These are phyloP conservation scores for Athelia psychrophila DNA, from an alignment of 1,284 basidiomycete genomes.

Conservation along the genomic window DNA sequence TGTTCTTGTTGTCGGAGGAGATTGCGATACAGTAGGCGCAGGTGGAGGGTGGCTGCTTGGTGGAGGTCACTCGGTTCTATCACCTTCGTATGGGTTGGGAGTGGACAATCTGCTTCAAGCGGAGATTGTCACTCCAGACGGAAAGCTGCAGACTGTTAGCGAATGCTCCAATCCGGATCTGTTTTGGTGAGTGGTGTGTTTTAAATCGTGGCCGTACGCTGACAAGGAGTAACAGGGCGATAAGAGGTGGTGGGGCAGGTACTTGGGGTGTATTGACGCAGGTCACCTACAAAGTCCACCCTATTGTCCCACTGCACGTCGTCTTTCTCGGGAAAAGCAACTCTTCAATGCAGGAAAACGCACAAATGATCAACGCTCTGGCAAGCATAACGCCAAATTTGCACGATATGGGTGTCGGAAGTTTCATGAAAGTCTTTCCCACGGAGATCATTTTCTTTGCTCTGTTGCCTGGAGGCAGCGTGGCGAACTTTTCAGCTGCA, in stretches of 20 bases:
- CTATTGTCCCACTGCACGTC: neutral
- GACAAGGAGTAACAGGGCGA: no score
- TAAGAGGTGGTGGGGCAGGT: neutral
- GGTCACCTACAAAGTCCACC: neutral
- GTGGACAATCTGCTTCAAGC: neutral
- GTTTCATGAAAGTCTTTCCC: no score
- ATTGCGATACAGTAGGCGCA: neutral
- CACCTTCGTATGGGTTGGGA: neutral
- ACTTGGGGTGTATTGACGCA: neutral
- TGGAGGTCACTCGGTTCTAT: neutral
- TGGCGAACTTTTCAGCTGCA: no score
- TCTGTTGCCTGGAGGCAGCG: no score
- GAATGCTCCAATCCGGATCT: neutral
- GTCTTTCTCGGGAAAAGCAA: no score
- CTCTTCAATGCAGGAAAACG: no score
- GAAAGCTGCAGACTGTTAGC: neutral
- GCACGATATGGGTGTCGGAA: no score
- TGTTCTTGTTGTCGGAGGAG: neutral
- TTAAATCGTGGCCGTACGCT: no score
- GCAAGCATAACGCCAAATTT: no score
- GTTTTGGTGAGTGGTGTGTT: no score
- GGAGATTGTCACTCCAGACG: neutral
- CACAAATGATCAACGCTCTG: no score
- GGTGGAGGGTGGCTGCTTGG: neutral
- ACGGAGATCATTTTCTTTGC: no score